Percentiles rank a stretch among this genome's conserved stretches.
Evolutionary conservation across 441 rosid genomes (phyloP).

Genomic region (Aquilaria agallochum): DNA sequence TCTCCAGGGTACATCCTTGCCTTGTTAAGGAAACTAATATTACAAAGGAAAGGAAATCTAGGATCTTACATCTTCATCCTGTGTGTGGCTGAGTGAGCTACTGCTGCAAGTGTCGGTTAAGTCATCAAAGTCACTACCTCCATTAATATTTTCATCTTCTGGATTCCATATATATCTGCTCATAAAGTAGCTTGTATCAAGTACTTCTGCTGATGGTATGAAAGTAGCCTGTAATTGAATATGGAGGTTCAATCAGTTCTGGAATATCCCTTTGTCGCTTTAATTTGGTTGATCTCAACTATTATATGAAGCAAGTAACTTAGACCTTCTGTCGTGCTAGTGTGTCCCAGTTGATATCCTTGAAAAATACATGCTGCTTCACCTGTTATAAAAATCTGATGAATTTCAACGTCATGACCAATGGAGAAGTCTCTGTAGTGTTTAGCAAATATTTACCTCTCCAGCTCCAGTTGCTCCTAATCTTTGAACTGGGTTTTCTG

Average conservation of each 20-base stretch:
- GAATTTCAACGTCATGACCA: conserved; percentile 14
- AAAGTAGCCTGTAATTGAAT: conserved; percentile 74
- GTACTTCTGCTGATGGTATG: conserved; percentile 84
- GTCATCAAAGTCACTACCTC: conserved; percentile 87
- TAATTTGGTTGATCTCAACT: background rate
- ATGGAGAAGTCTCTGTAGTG: conserved; percentile 12
- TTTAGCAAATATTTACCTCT: conserved; percentile 51
- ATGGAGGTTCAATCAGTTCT: conserved; percentile 5
- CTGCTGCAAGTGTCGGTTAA: conserved; percentile 84
- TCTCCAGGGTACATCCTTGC: no score
- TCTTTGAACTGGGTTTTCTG: conserved; percentile 86
- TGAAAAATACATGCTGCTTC: conserved; percentile 81
- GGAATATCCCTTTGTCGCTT: conserved; percentile 7
- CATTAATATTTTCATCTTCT: conserved; percentile 73
- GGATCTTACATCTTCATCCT: conserved; percentile 77
- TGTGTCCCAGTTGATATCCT: conserved; percentile 92
- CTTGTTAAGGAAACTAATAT: background rate
- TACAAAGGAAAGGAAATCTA: background rate
- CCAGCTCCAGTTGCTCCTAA: conserved; percentile 93
- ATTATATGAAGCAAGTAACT: background rate
- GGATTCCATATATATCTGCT: conserved; percentile 92
- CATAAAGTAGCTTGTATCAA: conserved; percentile 93
- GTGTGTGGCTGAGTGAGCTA: conserved; percentile 61
- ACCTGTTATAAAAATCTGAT: conserved; percentile 48
- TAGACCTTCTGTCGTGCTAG: conserved; percentile 93